A percentile compares a stretch with the other conserved stretches of the same genome.
phyloP scores from a whole-genome alignment of 805 yeast species.

The Maudiozyma bulderi region DNA sequence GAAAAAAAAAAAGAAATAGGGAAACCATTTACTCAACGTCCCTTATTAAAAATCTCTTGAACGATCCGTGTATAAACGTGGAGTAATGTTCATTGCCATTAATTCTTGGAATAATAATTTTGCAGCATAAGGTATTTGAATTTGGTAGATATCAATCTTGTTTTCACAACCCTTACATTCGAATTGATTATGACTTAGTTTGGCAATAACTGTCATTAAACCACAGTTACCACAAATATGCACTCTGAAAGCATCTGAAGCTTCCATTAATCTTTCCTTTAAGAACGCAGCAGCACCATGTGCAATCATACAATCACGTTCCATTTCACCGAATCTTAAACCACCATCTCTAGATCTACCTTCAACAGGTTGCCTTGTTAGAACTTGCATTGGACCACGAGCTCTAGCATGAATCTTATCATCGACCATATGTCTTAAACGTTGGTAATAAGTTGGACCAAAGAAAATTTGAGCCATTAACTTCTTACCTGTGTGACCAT shows the following conservation, averaged over 20 bases:
- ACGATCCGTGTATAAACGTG: conserved; percentile 91
- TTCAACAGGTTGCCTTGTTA: conserved; percentile 97
- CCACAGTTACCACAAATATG: conserved; percentile 99
- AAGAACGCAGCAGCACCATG: conserved; percentile 98
- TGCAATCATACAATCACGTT: conserved; percentile 99
- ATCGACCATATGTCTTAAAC: conserved; percentile 98
- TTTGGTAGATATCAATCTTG: conserved; percentile 95
- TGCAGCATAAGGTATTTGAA: conserved; percentile 97
- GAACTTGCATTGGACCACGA: conserved; percentile 95
- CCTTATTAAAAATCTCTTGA: conserved; percentile 32
- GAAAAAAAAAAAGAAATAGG: too few species aligned
- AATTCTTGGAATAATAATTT: conserved; percentile 95
- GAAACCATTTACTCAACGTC: too few species aligned
- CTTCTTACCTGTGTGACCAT: conserved; percentile 98
- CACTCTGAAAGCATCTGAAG: conserved; percentile 96
- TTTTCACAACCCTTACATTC: conserved; percentile 98
- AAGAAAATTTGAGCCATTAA: conserved; percentile 96
- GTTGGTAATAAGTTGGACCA: conserved; percentile 99
- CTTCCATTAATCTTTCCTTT: conserved; percentile 97
- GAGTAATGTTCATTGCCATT: conserved; percentile 99
- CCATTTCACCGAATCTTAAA: conserved; percentile 98
- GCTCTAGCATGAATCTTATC: conserved; percentile 99
- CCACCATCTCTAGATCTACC: conserved; percentile 99
- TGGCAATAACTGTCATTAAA: conserved; percentile 94
- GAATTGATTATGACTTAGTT: conserved; percentile 92